phyloP scores from a whole-genome alignment of 768 basidiomycete genomes.

The Podaxis pistillaris region DNA sequence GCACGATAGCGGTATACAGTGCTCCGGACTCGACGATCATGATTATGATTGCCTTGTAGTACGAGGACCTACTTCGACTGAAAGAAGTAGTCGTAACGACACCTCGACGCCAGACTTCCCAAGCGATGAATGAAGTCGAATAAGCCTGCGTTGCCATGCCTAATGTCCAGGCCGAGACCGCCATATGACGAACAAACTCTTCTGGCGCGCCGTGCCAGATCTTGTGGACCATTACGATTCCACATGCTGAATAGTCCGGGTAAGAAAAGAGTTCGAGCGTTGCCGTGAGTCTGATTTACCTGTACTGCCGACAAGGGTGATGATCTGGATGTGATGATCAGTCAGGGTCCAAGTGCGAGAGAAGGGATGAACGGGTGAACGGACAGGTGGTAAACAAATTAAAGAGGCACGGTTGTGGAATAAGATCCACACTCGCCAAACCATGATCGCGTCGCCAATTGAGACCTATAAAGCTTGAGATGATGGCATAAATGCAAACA shows the following conservation, averaged over 20 bases:
- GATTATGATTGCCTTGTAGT: slow-evolving; percentile 2
- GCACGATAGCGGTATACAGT: background rate
- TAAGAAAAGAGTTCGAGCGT: background rate
- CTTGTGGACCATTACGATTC: background rate
- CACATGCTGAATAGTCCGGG: background rate
- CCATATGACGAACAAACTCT: background rate
- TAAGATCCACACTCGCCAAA: slow-evolving; percentile 4
- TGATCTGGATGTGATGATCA: background rate
- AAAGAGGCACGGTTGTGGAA: background rate
- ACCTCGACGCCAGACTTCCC: background rate
- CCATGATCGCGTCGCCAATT: slow-evolving; percentile 3
- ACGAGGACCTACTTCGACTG: background rate
- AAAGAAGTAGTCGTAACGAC: background rate
- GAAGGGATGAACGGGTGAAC: background rate
- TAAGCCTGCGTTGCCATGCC: slow-evolving; percentile 1
- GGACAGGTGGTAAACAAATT: slow-evolving; percentile 1
- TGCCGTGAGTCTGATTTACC: background rate
- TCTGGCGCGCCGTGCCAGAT: background rate
- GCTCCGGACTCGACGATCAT: slow-evolving; percentile 5
- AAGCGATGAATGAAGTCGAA: slow-evolving; percentile 6
- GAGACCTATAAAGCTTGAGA: background rate
- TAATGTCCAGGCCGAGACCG: background rate
- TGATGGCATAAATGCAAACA: background rate
- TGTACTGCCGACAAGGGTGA: slow-evolving; percentile 1
- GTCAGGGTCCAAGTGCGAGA: background rate